These are phyloP conservation scores for Fusarium sp. DNA, from an alignment of 2,329 filamentous ascomycete genomes.

Conservation along the genomic window DNA sequence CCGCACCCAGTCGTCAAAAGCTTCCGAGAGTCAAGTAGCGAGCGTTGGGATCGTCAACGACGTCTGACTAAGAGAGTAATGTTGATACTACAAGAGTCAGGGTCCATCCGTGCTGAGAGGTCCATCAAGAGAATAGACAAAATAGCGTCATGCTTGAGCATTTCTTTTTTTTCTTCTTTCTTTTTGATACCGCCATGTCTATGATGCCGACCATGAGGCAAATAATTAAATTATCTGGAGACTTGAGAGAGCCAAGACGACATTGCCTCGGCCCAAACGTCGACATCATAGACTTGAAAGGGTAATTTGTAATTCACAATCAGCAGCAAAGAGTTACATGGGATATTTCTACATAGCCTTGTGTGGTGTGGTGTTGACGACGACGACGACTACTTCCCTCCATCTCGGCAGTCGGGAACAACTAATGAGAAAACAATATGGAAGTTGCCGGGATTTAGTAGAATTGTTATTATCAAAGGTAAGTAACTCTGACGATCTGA, in stretches of 20 bases:
- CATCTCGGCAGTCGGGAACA: constrained; percentile 9
- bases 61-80: constrained; percentile 14
- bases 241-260: constrained; percentile 8
- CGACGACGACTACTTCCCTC: constrained; percentile 4
- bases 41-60: constrained; percentile 23
- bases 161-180: no score
- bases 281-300: constrained; percentile 17
- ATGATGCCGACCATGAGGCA: constrained; percentile 2
- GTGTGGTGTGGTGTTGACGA: constrained; percentile 17
- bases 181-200: not conserved
- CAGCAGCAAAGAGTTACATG: not conserved
- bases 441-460: constrained; percentile 16
- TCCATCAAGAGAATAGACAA: constrained; percentile 8
- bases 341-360: constrained; percentile 30
- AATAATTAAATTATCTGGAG: not conserved
- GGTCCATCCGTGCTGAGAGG: constrained; percentile 15
- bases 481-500: constrained; percentile 16
- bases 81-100: constrained; percentile 31
- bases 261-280: constrained; percentile 9
- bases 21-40: constrained; percentile 5
- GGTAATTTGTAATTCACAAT: constrained; percentile 15
- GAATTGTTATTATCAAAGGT: not conserved
- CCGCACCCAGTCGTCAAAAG: not conserved
- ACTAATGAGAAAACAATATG: constrained; percentile 1
- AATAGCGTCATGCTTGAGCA: not conserved